Conservation (phyloP, 2,329 filamentous ascomycete species). For the Alternaria longipes region DNA sequence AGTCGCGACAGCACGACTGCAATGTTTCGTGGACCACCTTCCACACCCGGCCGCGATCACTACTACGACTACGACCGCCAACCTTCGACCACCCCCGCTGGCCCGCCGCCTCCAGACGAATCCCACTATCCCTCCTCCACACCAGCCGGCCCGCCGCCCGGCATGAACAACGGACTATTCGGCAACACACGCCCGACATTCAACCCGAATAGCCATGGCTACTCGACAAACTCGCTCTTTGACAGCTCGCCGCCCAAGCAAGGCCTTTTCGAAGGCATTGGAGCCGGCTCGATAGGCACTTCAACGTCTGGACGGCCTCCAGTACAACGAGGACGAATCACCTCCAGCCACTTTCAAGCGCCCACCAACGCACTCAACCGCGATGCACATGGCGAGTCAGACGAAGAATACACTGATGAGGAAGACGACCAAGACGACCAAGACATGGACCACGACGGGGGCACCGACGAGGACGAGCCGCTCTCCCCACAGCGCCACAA, state of each 20-base stretch:
- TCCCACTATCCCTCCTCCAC: conserved; percentile 62
- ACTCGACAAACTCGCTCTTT: conserved; percentile 30
- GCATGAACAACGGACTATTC: conserved; percentile 54
- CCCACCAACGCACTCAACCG: conserved; percentile 35
- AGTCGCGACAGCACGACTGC: conserved; percentile 17
- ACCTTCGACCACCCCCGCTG: conserved; percentile 67
- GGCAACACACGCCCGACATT: conserved; percentile 60
- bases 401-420: conserved; percentile 36
- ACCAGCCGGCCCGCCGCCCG: conserved; percentile 63
- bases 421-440: conserved; percentile 44
- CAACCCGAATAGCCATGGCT: conserved; percentile 30
- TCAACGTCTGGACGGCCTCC: conserved; percentile 41
- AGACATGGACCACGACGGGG: conserved; percentile 46
- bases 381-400: conserved; percentile 52
- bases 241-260: conserved; percentile 49
- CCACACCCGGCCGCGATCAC: conserved; percentile 45
- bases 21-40: conserved; percentile 51
- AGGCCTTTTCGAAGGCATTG: conserved; percentile 38
- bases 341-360: conserved; percentile 38
- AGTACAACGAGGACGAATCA: conserved; percentile 40
- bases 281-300: conserved; percentile 37
- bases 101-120: conserved; percentile 59
- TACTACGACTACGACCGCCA: conserved; percentile 41
- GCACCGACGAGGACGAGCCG: conserved; percentile 53
- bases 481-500: conserved; percentile 54